A percentile compares a stretch with the other conserved stretches of the same genome.
These are phyloP conservation scores for Boletus tylopilopsis DNA, from an alignment of 768 basidiomycete species.

Conservation along the genomic window DNA sequence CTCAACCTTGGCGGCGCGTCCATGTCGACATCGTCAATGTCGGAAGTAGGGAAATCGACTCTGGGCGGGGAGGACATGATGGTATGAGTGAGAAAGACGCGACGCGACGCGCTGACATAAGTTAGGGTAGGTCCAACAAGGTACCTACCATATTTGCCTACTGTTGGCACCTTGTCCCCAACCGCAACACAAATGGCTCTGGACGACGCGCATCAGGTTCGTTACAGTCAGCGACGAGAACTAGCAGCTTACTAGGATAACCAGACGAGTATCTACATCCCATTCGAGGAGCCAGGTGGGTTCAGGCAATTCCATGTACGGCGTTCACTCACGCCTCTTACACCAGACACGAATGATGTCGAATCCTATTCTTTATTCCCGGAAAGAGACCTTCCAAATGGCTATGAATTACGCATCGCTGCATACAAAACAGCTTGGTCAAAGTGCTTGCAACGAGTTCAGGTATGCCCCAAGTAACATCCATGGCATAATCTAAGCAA, in stretches of 20 bases:
- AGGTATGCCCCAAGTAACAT: slow-evolving; percentile 37
- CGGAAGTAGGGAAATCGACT: slow-evolving; percentile 63
- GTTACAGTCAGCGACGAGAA: background rate
- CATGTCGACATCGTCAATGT: slow-evolving; percentile 54
- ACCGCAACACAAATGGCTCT: slow-evolving; percentile 17
- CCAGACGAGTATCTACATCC: slow-evolving; percentile 31
- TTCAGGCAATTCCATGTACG: background rate
- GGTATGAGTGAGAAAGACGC: slow-evolving; percentile 23
- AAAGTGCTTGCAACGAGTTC: slow-evolving; percentile 53
- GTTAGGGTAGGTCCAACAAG: slow-evolving; percentile 48
- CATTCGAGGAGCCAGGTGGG: slow-evolving; percentile 21
- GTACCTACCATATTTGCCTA: background rate
- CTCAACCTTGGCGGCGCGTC: slow-evolving; percentile 27
- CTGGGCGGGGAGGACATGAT: slow-evolving; percentile 63
- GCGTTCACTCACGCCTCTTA: background rate
- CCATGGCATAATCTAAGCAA: background rate
- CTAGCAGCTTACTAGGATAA: slow-evolving; percentile 8
- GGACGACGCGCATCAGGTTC: slow-evolving; percentile 27
- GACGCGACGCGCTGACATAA: slow-evolving; percentile 52
- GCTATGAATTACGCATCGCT: slow-evolving; percentile 41
- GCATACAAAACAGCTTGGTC: slow-evolving; percentile 58
- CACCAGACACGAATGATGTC: slow-evolving; percentile 14
- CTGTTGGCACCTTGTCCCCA: background rate
- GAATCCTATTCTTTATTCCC: slow-evolving; percentile 27
- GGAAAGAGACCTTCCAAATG: slow-evolving; percentile 28